Conservation (phyloP, 345 rosid species). For the Citrus medica region DNA sequence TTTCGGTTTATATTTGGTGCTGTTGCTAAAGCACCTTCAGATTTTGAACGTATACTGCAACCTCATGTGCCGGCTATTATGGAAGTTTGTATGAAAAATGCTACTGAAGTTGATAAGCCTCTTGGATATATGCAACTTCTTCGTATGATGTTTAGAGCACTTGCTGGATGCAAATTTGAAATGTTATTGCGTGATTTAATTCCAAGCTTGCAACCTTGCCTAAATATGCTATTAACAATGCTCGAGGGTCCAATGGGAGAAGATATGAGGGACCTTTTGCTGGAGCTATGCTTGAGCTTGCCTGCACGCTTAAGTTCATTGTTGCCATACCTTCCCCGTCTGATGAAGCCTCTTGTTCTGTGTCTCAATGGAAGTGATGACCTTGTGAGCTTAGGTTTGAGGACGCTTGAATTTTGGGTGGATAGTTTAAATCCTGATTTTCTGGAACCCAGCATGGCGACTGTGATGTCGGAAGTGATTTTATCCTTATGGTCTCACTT, state of each 20-base stretch:
- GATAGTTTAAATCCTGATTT: constrained; percentile 98
- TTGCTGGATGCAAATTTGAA: constrained; percentile 91
- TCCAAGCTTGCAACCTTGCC: constrained; percentile 88
- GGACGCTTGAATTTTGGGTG: constrained; percentile 99
- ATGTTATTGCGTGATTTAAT: constrained; percentile 82
- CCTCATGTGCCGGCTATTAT: constrained; percentile 94
- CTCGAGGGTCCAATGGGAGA: constrained; percentile 97
- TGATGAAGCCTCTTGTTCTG: constrained; percentile 92
- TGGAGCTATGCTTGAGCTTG: constrained; percentile 88
- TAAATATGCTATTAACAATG: constrained; percentile 88
- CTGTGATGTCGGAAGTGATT: constrained; percentile 94
- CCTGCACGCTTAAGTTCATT: constrained; percentile 98
- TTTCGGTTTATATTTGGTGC: constrained; percentile 92
- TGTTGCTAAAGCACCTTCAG: constrained; percentile 85
- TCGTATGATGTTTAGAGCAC: constrained; percentile 85
- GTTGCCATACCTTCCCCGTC: constrained; percentile 85
- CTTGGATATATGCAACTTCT: constrained; percentile 94
- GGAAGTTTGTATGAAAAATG: constrained; percentile 96
- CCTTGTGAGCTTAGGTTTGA: constrained; percentile 80
- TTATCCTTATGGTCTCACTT: constrained; percentile 96
- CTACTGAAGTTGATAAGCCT: constrained; percentile 92
- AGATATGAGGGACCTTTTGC: constrained; percentile 86
- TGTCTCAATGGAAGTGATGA: constrained; percentile 90
- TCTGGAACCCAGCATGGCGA: constrained; percentile 97
- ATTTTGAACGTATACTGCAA: constrained; percentile 93